These are phyloP conservation scores for Clavispora carvajalis DNA, from an alignment of 805 yeast species.

Conservation along the genomic window DNA sequence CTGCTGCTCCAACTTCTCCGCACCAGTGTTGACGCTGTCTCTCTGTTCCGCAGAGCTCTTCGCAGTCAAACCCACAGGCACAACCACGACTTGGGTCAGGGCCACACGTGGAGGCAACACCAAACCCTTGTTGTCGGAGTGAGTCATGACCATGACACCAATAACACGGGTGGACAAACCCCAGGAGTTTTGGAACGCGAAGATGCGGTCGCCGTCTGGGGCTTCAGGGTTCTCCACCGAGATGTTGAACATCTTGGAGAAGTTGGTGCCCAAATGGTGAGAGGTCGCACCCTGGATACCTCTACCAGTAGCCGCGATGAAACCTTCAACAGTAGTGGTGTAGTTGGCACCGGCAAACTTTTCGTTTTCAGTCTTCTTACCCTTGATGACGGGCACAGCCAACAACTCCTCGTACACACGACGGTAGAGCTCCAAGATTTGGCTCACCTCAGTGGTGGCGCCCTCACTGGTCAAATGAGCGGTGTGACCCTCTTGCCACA, in stretches of 20 bases:
- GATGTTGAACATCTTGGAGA: conserved; percentile 96
- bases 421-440: conserved; percentile 82
- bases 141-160: conserved; percentile 99
- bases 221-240: conserved; percentile 95
- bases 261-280: conserved; percentile 96
- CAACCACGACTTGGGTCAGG: conserved; percentile 82
- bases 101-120: conserved; percentile 98
- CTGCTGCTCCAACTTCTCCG: conserved; percentile 60
- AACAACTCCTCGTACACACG: conserved; percentile 83
- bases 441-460: conserved; percentile 77
- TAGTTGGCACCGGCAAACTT: conserved; percentile 97
- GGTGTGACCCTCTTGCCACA: conserved; percentile 99
- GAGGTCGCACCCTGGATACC: conserved; percentile 99
- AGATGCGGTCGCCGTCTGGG: conserved; percentile 75
- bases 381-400: conserved; percentile 96
- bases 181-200: conserved; percentile 97
- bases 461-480: conserved; percentile 83
- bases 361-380: conserved; percentile 94
- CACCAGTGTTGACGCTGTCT: conserved; percentile 62
- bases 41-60: conserved; percentile 78
- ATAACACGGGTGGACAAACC: conserved; percentile 97
- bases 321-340: conserved; percentile 96
- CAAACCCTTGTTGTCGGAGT: conserved; percentile 96
- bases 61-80: conserved; percentile 92
- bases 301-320: conserved; percentile 96